Evolutionary conservation across 768 basidiomycete species (phyloP).

Genomic region (Mycena polygramma): DNA sequence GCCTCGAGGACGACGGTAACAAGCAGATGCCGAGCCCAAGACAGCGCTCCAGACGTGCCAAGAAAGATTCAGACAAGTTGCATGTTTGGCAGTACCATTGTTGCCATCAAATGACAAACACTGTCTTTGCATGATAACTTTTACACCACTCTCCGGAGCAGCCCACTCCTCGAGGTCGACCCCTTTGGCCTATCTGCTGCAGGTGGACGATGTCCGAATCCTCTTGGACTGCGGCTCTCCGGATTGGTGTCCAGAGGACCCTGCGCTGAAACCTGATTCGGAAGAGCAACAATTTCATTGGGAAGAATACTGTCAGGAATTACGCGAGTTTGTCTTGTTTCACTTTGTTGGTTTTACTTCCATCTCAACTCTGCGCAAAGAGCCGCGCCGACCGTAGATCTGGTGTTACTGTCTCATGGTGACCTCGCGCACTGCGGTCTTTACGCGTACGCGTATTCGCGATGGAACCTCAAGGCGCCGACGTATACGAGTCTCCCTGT

Average conservation of each 20-base stretch:
- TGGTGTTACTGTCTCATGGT: slow-evolving; percentile 95
- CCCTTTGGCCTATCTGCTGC: slow-evolving; percentile 87
- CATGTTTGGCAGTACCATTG: background rate
- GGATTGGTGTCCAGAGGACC: slow-evolving; percentile 80
- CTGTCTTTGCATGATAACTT: slow-evolving; percentile 82
- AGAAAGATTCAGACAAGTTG: background rate
- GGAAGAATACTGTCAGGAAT: slow-evolving; percentile 74
- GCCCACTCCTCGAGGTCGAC: slow-evolving; percentile 74
- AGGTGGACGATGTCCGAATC: slow-evolving; percentile 94
- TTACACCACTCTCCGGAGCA: slow-evolving; percentile 90
- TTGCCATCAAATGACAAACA: slow-evolving; percentile 9
- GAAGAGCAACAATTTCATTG: slow-evolving; percentile 58
- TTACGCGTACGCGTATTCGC: slow-evolving; percentile 92
- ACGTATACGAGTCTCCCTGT: slow-evolving; percentile 96
- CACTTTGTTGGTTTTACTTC: slow-evolving; percentile 14
- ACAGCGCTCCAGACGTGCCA: too few species aligned
- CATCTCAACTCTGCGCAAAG: slow-evolving; percentile 53
- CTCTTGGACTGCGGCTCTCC: slow-evolving; percentile 96
- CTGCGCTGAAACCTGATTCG: slow-evolving; percentile 44
- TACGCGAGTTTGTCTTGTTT: slow-evolving; percentile 72
- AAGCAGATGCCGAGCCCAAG: too few species aligned
- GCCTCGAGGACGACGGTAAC: too few species aligned
- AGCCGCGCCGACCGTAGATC: slow-evolving; percentile 83
- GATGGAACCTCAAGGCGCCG: slow-evolving; percentile 90
- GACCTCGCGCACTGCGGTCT: slow-evolving; percentile 91